These are phyloP conservation scores for Mycena sp. DNA, from an alignment of 1,284 basidiomycete genomes.

Conservation along the genomic window DNA sequence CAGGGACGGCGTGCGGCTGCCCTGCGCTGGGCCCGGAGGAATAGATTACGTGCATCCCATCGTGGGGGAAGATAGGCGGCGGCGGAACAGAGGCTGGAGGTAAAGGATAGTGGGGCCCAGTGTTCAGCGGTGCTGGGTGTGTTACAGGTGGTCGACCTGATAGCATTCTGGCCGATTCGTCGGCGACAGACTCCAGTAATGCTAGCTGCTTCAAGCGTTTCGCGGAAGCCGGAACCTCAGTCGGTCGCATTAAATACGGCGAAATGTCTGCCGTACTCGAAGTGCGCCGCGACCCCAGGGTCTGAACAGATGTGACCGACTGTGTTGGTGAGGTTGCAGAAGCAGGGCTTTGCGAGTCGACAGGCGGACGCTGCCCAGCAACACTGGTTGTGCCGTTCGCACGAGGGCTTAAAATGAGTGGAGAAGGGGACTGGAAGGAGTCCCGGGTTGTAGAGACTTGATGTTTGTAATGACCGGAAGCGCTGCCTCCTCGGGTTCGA, in stretches of 20 bases:
- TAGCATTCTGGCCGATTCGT: slow-evolving; percentile 73
- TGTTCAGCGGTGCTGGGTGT: slow-evolving; percentile 31
- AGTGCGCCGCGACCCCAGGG: slow-evolving; percentile 40
- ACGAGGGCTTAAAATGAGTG: slow-evolving; percentile 29
- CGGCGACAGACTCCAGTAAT: slow-evolving; percentile 76
- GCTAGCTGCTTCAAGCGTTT: slow-evolving; percentile 77
- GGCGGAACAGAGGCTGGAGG: slow-evolving; percentile 30
- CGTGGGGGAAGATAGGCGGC: slow-evolving; percentile 24
- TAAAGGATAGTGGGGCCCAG: slow-evolving; percentile 30
- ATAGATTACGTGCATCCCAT: slow-evolving; percentile 40
- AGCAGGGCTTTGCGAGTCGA: slow-evolving; percentile 25
- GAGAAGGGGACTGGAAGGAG: slow-evolving; percentile 30
- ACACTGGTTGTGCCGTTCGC: slow-evolving; percentile 8
- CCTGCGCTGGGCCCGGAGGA: slow-evolving; percentile 39
- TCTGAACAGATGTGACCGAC: slow-evolving; percentile 25
- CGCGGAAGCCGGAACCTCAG: slow-evolving; percentile 60
- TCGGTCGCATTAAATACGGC: slow-evolving; percentile 64
- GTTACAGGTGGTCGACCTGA: slow-evolving; percentile 52
- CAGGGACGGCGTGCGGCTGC: slow-evolving; percentile 20
- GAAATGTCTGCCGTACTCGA: slow-evolving; percentile 67
- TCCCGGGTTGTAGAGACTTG: slow-evolving; percentile 21
- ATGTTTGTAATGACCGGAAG: slow-evolving; percentile 15
- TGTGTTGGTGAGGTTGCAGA: slow-evolving; percentile 32
- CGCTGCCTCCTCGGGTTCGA: slow-evolving; percentile 17
- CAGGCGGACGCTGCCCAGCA: slow-evolving; percentile 6